Base-by-base conservation (phyloP, 495 filamentous ascomycete species). In the Trichoderma asperelloides region DNA sequence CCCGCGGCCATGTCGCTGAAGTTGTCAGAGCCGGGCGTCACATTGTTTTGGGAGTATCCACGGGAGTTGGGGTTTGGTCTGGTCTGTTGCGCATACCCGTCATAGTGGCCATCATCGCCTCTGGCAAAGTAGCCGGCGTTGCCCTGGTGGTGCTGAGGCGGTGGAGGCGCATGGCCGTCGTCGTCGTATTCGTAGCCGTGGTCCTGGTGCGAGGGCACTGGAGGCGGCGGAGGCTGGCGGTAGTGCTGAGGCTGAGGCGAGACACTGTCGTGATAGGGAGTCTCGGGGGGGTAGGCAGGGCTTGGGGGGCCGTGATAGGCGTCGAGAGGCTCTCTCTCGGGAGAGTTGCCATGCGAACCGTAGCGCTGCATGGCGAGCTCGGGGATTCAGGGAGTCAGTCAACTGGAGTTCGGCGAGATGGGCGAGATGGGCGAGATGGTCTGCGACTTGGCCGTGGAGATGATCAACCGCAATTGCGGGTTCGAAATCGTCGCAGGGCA, bases 21-120 rank as follows among this genome's bases (percentile, higher is more conserved):
- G 72, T 93, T 92, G 75, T 93, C 91, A 45, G 85, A 82, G 12
- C 89, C 90, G 5, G 90, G 91, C 8, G 90, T 91, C 51, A 86
- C 82, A 62, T 79, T 87, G 63, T 81, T 84, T 67, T 78, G 78
- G 49, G 55, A 16, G 28, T 60, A 28, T 60, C 55, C 11, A 9
- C 13, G 55, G 55, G 27, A 28, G 55, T n/a, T n/a, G n/a, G 15
- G 9, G 33, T 51, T 51, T 3, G n/a, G 23, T 23, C 2, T 51
- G 47, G 5, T 51, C 47, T 21, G 47, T 51, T 25, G 55, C 23
- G 55, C 55, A 60, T 60, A 60, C 55, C 55, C 55, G 55, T 27
- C 27, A 60, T 60, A 30, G 55, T 25, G 55, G 13, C 16, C 55
- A 16, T n/a, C 5, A 28, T 25, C 55, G 23, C 55, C 49, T 25